A percentile compares a stretch with the other conserved stretches of the same genome.
These are phyloP conservation scores for Silene coronaria DNA, from an alignment of 179 eudicot genomes.

Conservation along the genomic window DNA sequence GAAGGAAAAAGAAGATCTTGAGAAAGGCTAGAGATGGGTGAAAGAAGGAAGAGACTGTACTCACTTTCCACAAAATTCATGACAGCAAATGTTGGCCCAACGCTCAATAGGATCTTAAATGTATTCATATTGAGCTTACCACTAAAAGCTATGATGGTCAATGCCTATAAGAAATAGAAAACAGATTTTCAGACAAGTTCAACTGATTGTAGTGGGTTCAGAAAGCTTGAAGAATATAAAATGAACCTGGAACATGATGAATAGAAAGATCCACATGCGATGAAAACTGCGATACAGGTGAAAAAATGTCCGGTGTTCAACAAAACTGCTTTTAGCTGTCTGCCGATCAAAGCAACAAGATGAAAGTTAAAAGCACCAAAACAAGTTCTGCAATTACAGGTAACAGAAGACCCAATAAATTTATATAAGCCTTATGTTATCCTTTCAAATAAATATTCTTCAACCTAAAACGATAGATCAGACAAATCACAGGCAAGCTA, in stretches of 20 bases:
- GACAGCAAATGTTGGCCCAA: slow-evolving; percentile 84
- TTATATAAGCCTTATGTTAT: not conserved
- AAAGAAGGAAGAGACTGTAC: slow-evolving; percentile 17
- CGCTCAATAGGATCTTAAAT: slow-evolving; percentile 62
- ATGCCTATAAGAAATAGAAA: slow-evolving; percentile 38
- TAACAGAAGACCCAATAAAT: not conserved
- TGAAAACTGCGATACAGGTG: slow-evolving; percentile 97
- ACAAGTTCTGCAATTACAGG: not conserved
- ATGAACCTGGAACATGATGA: slow-evolving; percentile 87
- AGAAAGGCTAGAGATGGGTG: not conserved
- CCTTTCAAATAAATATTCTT: not conserved
- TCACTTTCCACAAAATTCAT: slow-evolving; percentile 87
- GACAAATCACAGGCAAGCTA: not conserved
- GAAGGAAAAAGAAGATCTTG: not conserved
- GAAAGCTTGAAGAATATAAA: not conserved
- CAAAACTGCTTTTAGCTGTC: slow-evolving; percentile 95
- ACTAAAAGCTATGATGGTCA: slow-evolving; percentile 75
- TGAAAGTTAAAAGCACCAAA: not conserved
- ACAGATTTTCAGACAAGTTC: slow-evolving; percentile 1
- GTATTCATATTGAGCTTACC: slow-evolving; percentile 47
- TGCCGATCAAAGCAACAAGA: slow-evolving; percentile 27
- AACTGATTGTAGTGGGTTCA: slow-evolving; percentile 3
- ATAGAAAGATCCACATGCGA: slow-evolving; percentile 94
- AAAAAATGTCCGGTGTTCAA: slow-evolving; percentile 90
- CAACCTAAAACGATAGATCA: not conserved